Conservation (phyloP, 805 yeast species). For the Kuraishia ogatae region DNA sequence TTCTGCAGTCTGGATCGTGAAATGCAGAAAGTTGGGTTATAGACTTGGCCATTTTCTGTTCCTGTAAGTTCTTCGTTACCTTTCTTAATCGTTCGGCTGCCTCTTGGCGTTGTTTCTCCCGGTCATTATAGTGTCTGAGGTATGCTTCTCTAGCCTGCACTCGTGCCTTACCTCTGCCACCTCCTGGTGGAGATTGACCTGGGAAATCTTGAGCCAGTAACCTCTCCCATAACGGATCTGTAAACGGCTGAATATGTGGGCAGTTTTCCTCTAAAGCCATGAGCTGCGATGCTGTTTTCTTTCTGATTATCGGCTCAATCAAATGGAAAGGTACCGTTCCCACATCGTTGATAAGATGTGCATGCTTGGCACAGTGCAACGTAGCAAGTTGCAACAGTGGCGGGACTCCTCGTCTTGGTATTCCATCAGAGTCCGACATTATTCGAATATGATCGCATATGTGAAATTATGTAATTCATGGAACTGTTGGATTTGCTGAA, state of each 20-base stretch:
- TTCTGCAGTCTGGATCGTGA: background rate
- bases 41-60: constrained; percentile 20
- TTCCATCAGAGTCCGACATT: background rate
- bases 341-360: constrained; percentile 22
- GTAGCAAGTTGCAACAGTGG: constrained; percentile 18
- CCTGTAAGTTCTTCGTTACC: constrained; percentile 29
- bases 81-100: constrained; percentile 35
- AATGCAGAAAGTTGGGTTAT: background rate
- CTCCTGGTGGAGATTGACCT: constrained; percentile 25
- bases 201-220: constrained; percentile 39
- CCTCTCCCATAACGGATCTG: constrained; percentile 38
- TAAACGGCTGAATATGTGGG: constrained; percentile 30
- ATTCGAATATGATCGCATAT: too few species aligned
- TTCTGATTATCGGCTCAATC: constrained; percentile 34
- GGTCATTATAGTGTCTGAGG: constrained; percentile 27
- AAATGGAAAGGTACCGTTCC: constrained; percentile 33
- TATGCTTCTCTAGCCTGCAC: constrained; percentile 27
- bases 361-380: constrained; percentile 20
- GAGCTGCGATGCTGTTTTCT: constrained; percentile 36
- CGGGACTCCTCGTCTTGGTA: constrained; percentile 10
- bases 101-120: constrained; percentile 32
- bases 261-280: constrained; percentile 30
- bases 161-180: constrained; percentile 5
- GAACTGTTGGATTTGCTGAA: too few species aligned
- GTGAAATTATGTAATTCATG: too few species aligned